A percentile compares a stretch with the other conserved stretches of the same genome.
These are phyloP conservation scores for Apostasia shenzhenica DNA, from an alignment of 106 monocot genomes.

Conservation along the genomic window DNA sequence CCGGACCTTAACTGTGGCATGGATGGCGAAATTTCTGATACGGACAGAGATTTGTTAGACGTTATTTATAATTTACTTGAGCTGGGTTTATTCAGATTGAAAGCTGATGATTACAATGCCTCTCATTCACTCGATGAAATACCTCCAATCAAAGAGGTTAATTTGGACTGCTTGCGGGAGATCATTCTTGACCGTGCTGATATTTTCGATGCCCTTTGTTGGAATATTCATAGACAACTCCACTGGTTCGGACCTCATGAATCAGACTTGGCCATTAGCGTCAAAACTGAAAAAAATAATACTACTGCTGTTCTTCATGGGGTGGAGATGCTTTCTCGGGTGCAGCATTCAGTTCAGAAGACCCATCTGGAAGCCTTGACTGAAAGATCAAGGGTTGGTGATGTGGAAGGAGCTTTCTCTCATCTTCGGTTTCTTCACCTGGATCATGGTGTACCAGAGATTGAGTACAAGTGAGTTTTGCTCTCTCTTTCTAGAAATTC, in stretches of 20 bases:
- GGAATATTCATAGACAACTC: constrained; percentile 49
- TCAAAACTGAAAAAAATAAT: constrained; percentile 1
- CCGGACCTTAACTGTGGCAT: constrained; percentile 4
- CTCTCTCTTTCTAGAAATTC: too few species aligned
- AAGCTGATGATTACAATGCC: constrained; percentile 15
- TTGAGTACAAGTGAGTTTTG: constrained; percentile 52
- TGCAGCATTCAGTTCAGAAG: constrained; percentile 56
- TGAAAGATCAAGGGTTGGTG: constrained; percentile 23
- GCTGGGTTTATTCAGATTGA: constrained; percentile 49
- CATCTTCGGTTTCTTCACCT: constrained; percentile 66
- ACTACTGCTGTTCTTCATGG: constrained; percentile 2
- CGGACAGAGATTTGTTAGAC: not conserved
- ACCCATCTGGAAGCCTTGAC: constrained; percentile 60
- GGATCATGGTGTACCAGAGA: constrained; percentile 53
- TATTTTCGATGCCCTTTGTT: constrained; percentile 56
- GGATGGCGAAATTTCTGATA: constrained; percentile 4
- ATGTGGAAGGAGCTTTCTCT: constrained; percentile 37
- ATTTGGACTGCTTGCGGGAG: constrained; percentile 34
- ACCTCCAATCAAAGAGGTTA: constrained; percentile 24
- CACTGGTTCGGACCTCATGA: constrained; percentile 9
- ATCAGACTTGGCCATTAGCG: constrained; percentile 14
- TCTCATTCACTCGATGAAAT: constrained; percentile 1
- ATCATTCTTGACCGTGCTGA: constrained; percentile 41
- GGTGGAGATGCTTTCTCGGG: constrained; percentile 15
- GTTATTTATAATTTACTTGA: constrained; percentile 36